phyloP scores from a whole-genome alignment of 306 rosid genomes.

The Vigna reflexopilosa region DNA sequence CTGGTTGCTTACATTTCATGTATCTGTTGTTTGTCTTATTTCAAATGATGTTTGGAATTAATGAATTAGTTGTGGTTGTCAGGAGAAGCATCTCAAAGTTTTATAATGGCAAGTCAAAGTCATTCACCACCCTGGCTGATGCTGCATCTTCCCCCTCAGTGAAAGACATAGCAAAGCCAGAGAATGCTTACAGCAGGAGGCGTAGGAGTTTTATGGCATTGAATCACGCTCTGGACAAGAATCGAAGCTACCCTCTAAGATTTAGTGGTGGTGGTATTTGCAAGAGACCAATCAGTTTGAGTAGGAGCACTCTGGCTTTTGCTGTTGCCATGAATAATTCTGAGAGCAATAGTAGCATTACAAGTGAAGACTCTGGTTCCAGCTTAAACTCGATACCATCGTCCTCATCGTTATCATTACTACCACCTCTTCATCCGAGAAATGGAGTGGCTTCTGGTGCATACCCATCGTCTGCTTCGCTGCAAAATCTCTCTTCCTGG shows the following conservation, averaged over 20 bases:
- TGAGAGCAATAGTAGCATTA: constrained; percentile 62
- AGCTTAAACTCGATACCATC: constrained; percentile 46
- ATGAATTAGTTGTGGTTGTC: constrained; percentile 35
- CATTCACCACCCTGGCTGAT: constrained; percentile 73
- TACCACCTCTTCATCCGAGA: constrained; percentile 62
- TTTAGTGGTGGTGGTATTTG: constrained; percentile 71
- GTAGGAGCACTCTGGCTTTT: constrained; percentile 75
- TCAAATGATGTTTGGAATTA: constrained; percentile 11
- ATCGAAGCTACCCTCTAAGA: constrained; percentile 57
- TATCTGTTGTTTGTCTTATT: background rate
- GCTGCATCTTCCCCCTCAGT: constrained; percentile 56
- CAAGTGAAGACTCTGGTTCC: constrained; percentile 71
- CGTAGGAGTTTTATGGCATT: constrained; percentile 74
- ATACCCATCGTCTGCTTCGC: constrained; percentile 42
- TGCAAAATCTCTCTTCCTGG: constrained; percentile 44
- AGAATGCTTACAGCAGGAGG: constrained; percentile 72
- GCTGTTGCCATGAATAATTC: constrained; percentile 77
- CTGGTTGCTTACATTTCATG: background rate
- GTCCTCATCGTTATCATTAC: constrained; percentile 34
- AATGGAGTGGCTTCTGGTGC: constrained; percentile 28
- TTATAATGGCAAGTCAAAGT: constrained; percentile 81
- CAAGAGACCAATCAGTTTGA: constrained; percentile 74
- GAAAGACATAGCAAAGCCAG: constrained; percentile 81
- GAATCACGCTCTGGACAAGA: constrained; percentile 70
- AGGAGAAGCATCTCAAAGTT: constrained; percentile 87